Evolutionary conservation across 257 asterid genomes (phyloP), one percentile per base, ranked within the genome.

Genomic region (Ligustrum vulgare): DNA sequence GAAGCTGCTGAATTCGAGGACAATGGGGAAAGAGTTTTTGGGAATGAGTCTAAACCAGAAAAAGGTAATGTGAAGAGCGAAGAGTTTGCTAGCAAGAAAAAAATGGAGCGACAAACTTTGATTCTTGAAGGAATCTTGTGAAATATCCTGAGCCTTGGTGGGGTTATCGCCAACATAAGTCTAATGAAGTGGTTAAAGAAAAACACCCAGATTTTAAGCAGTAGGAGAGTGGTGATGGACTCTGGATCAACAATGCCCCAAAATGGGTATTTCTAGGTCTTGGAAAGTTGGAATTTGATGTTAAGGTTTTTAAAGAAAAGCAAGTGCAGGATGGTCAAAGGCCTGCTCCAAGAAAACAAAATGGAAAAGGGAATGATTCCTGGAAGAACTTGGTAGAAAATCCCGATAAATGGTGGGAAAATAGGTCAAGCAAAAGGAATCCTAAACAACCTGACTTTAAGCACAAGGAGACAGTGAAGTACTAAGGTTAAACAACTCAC

Each of bases 191-290:
- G 85, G 89, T 89, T 67, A 83, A 81, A 74, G 85, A 75, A 18
- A 89, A 83, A 6, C 66, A 74, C 70, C 98, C 99, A 0, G 97
- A 92, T 84, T 94, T 92, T 76, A 92, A 92, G 88, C 88, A 84
- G 64, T 88, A 87, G 82, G 87, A 41, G 72, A 82, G 74, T n/a
- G 83, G 82, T 23, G 82, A 78, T 65, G 1, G 91, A 0, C 83
- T 92, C 43, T 94, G 99, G 98, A 39, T 94, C 18, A 43, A 31
- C 56, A 65, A 20, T 4, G 91, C 91, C 32, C 99, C 98, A 1
- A 34, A 71, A 25, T 92, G 93, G 95, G 82, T 86, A 20, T 73
- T 87, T 63, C 83, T 80, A 13, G 89, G 85, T 66, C 75, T 94
- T 5, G 85, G 73, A 20, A 87, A 78, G 68, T 58, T 91, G 84